A percentile compares a stretch with the other conserved stretches of the same genome.
Evolutionary conservation across 2,329 filamentous ascomycete genomes (phyloP).

Genomic region (Aspergillus fructus): DNA sequence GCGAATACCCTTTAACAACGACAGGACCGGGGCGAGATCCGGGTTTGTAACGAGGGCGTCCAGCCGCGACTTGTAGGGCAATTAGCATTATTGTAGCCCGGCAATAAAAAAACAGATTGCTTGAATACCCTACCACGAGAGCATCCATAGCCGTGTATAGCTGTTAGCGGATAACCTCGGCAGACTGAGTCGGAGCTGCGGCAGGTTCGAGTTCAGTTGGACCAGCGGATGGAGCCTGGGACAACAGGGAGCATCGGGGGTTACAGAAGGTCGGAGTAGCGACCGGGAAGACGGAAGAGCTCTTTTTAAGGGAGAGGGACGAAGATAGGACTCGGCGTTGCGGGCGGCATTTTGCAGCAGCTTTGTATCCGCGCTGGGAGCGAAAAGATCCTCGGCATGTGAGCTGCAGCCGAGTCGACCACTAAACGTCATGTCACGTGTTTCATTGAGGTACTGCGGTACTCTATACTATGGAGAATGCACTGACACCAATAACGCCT

Average conservation of each 20-base stretch:
- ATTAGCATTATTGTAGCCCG: not conserved
- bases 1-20: constrained; percentile 86
- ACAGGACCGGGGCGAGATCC: constrained; percentile 77
- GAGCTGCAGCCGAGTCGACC: constrained; percentile 27
- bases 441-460: not conserved
- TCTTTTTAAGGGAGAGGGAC: not conserved
- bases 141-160: constrained; percentile 30
- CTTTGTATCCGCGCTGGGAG: constrained; percentile 24
- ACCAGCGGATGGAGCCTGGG: constrained; percentile 7
- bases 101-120: not conserved
- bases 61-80: constrained; percentile 57
- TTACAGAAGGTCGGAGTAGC: constrained; percentile 5
- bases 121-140: constrained; percentile 28
- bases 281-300: not conserved
- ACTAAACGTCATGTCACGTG: constrained; percentile 37
- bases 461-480: not conserved
- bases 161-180: constrained; percentile 25
- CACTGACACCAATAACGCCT: constrained; percentile 1
- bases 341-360: constrained; percentile 27
- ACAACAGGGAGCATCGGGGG: constrained; percentile 14
- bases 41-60: constrained; percentile 81
- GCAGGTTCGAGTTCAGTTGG: constrained; percentile 8
- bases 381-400: constrained; percentile 42
- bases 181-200: constrained; percentile 17
- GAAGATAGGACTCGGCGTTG: constrained; percentile 17